Conservation (phyloP, 805 yeast genomes). For the Metschnikowia kofuensis region DNA sequence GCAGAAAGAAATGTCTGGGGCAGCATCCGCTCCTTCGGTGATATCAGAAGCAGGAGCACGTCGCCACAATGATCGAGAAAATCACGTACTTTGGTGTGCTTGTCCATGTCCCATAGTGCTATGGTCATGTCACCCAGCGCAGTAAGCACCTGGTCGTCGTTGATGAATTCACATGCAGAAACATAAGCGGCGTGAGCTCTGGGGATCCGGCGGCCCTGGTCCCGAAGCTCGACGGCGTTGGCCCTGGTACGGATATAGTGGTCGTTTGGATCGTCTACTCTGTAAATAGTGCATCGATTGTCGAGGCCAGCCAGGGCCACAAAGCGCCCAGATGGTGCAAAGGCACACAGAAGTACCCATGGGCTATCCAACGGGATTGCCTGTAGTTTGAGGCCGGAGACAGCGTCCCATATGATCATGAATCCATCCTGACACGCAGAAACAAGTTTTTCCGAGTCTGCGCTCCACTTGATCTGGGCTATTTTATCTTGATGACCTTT, state of each 20-base stretch:
- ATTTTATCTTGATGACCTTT: constrained; percentile 75
- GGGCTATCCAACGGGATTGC: constrained; percentile 72
- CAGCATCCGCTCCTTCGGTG: constrained; percentile 8
- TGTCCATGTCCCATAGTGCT: constrained; percentile 73
- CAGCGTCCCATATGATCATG: constrained; percentile 78
- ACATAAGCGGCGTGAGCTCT: constrained; percentile 82
- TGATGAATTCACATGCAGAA: constrained; percentile 68
- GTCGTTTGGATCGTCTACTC: constrained; percentile 18
- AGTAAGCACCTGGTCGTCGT: constrained; percentile 56
- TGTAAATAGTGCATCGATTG: constrained; percentile 71
- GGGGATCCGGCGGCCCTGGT: constrained; percentile 9
- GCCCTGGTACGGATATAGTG: not conserved
- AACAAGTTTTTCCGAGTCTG: constrained; percentile 55
- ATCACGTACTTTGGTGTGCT: constrained; percentile 50
- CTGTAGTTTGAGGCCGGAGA: constrained; percentile 64
- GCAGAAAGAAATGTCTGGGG: constrained; percentile 50
- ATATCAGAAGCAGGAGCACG: constrained; percentile 47
- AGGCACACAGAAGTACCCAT: constrained; percentile 77
- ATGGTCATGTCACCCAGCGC: constrained; percentile 83
- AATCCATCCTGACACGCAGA: constrained; percentile 87
- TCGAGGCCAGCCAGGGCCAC: constrained; percentile 84
- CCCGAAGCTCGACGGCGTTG: constrained; percentile 12
- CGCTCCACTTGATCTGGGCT: constrained; percentile 65
- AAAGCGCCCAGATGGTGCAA: constrained; percentile 60
- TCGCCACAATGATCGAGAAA: constrained; percentile 72